phyloP scores from a whole-genome alignment of 2,329 filamentous ascomycete genomes.

The Trichoderma sp. region DNA sequence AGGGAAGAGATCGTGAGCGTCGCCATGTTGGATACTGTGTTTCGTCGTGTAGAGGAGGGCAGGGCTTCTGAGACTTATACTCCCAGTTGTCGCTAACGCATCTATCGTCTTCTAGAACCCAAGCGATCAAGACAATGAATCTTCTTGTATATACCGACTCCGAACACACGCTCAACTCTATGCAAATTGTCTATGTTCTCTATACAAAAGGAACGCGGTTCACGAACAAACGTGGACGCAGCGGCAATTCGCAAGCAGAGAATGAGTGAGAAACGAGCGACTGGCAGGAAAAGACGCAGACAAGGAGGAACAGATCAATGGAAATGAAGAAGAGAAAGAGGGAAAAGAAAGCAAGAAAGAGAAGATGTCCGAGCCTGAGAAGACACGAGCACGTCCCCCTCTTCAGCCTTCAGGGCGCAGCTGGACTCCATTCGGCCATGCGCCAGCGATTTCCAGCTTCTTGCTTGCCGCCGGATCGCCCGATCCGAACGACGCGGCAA shows the following conservation, averaged over 20 bases:
- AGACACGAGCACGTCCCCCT: slow-evolving; percentile 3
- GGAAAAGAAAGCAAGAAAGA: neutral
- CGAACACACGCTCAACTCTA: neutral
- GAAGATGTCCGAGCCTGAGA: neutral
- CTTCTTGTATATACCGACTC: neutral
- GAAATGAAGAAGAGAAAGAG: neutral
- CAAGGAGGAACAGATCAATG: neutral
- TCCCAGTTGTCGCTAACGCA: neutral
- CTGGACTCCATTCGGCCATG: slow-evolving; percentile 13
- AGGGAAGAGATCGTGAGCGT: slow-evolving; percentile 23
- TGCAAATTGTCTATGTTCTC: neutral
- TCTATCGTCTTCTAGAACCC: neutral
- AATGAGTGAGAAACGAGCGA: neutral
- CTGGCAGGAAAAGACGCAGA: neutral
- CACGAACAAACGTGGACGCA: too few species aligned
- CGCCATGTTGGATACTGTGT: neutral
- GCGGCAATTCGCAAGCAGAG: neutral
- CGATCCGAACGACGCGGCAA: slow-evolving; percentile 22
- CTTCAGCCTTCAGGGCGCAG: slow-evolving; percentile 24
- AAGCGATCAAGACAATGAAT: neutral
- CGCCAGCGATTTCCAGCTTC: slow-evolving; percentile 1
- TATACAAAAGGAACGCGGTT: neutral
- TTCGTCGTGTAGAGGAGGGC: neutral
- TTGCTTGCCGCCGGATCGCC: slow-evolving; percentile 22
- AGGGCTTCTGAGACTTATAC: neutral